phyloP scores from a whole-genome alignment of 148 eudicot species.

The Nepenthes mirabilis region DNA sequence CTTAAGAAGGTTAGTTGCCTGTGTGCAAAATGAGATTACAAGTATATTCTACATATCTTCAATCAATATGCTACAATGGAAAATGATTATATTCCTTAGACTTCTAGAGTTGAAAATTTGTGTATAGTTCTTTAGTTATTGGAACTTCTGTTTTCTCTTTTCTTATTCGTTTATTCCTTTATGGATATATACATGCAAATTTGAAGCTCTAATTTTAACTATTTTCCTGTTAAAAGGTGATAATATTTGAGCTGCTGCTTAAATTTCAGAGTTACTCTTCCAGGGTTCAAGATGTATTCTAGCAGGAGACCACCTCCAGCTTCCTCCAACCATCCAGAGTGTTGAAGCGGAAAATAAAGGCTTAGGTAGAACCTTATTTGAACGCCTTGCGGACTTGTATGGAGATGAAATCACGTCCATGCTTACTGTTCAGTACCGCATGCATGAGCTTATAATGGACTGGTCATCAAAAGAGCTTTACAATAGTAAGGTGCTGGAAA shows the following conservation, averaged over 20 bases:
- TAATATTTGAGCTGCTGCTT: neutral
- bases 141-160: no score
- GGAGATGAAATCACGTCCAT: constrained; percentile 79
- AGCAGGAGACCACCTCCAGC: constrained; percentile 86
- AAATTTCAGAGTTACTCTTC: constrained; percentile 7
- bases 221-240: no score
- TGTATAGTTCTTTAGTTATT: no score
- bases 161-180: no score
- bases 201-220: no score
- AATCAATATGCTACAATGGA: no score
- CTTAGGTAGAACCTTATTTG: constrained; percentile 82
- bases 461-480: constrained; percentile 97
- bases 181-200: no score
- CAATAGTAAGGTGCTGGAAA: constrained; percentile 55
- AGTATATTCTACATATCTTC: no score
- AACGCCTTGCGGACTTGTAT: constrained; percentile 87
- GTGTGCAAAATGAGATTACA: no score
- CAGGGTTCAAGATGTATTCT: constrained; percentile 92
- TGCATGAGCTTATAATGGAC: constrained; percentile 90
- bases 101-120: no score
- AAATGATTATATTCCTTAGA: no score
- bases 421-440: constrained; percentile 99
- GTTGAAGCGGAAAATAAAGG: constrained; percentile 97
- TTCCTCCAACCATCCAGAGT: constrained; percentile 91
- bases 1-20: no score